These are phyloP conservation scores for Nicotiana obtusifolia DNA, from an alignment of 257 asterid species.

Conservation along the genomic window DNA sequence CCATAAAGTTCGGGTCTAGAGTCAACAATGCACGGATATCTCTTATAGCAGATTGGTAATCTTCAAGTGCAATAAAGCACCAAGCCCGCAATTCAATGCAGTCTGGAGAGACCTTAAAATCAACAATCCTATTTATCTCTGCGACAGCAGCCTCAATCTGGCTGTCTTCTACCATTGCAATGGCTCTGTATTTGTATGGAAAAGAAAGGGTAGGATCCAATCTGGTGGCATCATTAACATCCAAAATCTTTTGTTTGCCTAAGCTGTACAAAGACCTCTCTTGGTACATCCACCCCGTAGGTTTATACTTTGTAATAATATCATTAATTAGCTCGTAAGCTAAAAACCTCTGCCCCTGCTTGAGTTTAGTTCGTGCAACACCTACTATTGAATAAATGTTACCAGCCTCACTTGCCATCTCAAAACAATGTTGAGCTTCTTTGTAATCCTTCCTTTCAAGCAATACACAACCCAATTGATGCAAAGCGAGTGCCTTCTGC, in stretches of 20 bases:
- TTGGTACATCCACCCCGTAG: conserved; percentile 49
- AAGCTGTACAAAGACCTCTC: conserved; percentile 39
- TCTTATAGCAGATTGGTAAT: conserved; percentile 40
- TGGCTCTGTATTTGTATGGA: conserved; percentile 44
- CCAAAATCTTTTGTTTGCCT: conserved; percentile 33
- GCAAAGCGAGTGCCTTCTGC: conserved; percentile 38
- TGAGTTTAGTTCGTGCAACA: conserved; percentile 37
- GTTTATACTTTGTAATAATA: conserved; percentile 25
- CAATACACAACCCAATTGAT: conserved; percentile 42
- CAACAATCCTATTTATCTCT: conserved; percentile 36
- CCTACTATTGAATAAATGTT: conserved; percentile 42
- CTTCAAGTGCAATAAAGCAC: conserved; percentile 37
- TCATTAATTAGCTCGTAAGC: conserved; percentile 33
- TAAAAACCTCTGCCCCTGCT: conserved; percentile 32
- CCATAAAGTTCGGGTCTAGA: conserved; percentile 39
- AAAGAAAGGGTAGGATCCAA: conserved; percentile 43
- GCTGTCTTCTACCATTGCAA: conserved; percentile 36
- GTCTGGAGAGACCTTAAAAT: conserved; percentile 42
- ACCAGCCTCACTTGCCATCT: conserved; percentile 35
- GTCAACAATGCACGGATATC: conserved; percentile 43
- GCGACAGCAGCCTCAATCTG: conserved; percentile 32
- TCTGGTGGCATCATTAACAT: conserved; percentile 40
- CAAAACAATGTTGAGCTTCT: conserved; percentile 38
- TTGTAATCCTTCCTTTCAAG: conserved; percentile 33
- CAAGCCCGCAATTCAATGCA: conserved; percentile 46